Base-by-base conservation (phyloP, 345 rosid species). In the Euphorbia pulcherrima region DNA sequence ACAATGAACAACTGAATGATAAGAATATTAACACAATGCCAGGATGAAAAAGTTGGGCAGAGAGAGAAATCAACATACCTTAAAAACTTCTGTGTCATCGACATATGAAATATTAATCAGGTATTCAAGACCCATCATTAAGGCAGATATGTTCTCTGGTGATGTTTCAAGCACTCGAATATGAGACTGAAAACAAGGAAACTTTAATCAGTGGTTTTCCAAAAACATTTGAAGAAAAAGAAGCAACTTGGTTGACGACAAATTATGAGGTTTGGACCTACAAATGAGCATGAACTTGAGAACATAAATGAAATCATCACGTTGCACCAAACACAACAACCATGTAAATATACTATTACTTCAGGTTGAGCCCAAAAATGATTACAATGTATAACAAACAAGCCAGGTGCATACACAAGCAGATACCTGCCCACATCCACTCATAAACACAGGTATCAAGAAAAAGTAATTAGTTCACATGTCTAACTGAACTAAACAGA, bases 81-180 rank as follows among this genome's bases (percentile, higher is more conserved):
- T 95, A 68, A 95, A 95, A 68, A 95, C 99, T 75, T 95, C 98
- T 12, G 98, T 95, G 82, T 95, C 99, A 82, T 95, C 99, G 54
- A 90, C 98, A 79, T 88, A 95, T 44, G 98, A 95, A 48, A 92
- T 92, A 72, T 79, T 88, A 68, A 90, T 87, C 56, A 95, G 84
- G 83, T 92, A 95, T 56, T 92, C 98, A 39, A 92, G 98, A 78
- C 98, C 99, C 80, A 74, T 37, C 47, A 90, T 83, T 76, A 90
- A 71, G 20, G 84, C 77, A 76, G 87, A 35, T 13, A 87, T 77
- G 75, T 78, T 80, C 52, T 95, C 99, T 72, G 83, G 97, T 3
- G 84, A 26, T 39, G 89, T 74, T 81, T 95, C 99, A 62, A 95
- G 75, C 54, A 90, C 90, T 35, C 87, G 79, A 62, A 95, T 95